Evolutionary conservation across 2,329 filamentous ascomycete genomes (phyloP).

Genomic region (Hypomyces rosellus): DNA sequence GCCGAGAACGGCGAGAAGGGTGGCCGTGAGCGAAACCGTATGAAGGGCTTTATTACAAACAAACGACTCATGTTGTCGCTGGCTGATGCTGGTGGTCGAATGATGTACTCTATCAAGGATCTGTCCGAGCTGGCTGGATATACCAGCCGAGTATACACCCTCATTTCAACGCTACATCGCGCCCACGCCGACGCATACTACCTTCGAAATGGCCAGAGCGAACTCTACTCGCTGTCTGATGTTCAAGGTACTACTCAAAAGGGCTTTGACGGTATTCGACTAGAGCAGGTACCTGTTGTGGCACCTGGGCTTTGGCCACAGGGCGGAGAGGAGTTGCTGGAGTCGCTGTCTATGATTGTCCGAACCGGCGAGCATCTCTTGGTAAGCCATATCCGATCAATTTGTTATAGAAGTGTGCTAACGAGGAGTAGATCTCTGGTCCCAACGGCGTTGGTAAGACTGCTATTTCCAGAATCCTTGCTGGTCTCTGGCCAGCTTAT

Average conservation of each 20-base stretch:
- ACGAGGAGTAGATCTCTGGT: conserved; percentile 63
- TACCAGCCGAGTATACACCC: conserved; percentile 89
- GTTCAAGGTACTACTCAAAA: conserved; percentile 90
- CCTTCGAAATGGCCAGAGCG: conserved; percentile 57
- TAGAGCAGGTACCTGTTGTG: conserved; percentile 90
- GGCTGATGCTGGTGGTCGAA: conserved; percentile 88
- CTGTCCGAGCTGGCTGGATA: conserved; percentile 92
- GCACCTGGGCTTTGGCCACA: conserved; percentile 83
- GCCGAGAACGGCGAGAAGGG: conserved; percentile 42
- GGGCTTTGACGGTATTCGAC: conserved; percentile 87
- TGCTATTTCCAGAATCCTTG: conserved; percentile 78
- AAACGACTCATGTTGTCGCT: conserved; percentile 97
- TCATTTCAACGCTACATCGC: conserved; percentile 90
- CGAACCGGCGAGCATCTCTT: conserved; percentile 87
- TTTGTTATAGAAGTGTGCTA: background rate
- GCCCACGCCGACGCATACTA: conserved; percentile 89
- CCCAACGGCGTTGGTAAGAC: conserved; percentile 93
- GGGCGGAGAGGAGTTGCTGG: conserved; percentile 85
- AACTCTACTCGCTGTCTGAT: conserved; percentile 84
- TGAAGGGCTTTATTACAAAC: conserved; percentile 99
- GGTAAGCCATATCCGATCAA: conserved; percentile 27
- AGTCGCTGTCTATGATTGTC: conserved; percentile 82
- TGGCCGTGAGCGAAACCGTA: conserved; percentile 71
- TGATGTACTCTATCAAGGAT: conserved; percentile 99
- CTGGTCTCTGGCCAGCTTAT: conserved; percentile 93